Percentiles rank a stretch among this genome's conserved stretches.
Conservation (phyloP, 495 filamentous ascomycete species). For the Tuber aestivum region DNA sequence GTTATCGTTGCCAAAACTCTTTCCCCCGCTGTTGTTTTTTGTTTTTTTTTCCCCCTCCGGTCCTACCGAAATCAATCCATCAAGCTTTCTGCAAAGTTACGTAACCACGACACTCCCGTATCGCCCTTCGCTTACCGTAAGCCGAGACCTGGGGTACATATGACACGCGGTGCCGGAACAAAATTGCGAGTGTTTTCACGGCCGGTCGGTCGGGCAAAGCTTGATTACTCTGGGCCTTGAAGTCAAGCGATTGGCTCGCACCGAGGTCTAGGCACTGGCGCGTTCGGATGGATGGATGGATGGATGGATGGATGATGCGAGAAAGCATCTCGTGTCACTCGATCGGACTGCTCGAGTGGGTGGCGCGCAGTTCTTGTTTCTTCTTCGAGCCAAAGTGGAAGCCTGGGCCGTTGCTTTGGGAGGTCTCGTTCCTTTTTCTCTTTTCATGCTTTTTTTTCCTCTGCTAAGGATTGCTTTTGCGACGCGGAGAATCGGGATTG, state of each 20-base stretch:
- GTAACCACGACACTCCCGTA: not conserved
- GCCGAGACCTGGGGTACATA: not conserved
- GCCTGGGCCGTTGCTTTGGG: not conserved
- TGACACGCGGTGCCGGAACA: no score
- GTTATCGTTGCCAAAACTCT: not conserved
- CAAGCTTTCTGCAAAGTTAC: not conserved
- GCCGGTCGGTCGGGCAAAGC: not conserved
- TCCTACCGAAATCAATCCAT: not conserved
- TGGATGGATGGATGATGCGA: not conserved
- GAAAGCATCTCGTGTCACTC: not conserved
- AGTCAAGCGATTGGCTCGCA: not conserved
- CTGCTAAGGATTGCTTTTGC: not conserved
- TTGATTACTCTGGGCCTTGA: not conserved
- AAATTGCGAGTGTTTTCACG: not conserved
- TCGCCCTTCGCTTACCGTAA: not conserved
- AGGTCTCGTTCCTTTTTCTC: not conserved
- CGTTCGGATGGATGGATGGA: no score
- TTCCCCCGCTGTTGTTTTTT: not conserved
- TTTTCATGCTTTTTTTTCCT: not conserved
- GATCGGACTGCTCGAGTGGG: not conserved
- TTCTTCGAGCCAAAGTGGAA: not conserved
- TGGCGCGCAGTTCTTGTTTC: not conserved
- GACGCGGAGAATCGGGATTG: not conserved
- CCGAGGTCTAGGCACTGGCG: not conserved
- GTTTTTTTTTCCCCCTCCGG: not conserved